Conservation (phyloP, 768 basidiomycete genomes). For the Phallus indusiatus region DNA sequence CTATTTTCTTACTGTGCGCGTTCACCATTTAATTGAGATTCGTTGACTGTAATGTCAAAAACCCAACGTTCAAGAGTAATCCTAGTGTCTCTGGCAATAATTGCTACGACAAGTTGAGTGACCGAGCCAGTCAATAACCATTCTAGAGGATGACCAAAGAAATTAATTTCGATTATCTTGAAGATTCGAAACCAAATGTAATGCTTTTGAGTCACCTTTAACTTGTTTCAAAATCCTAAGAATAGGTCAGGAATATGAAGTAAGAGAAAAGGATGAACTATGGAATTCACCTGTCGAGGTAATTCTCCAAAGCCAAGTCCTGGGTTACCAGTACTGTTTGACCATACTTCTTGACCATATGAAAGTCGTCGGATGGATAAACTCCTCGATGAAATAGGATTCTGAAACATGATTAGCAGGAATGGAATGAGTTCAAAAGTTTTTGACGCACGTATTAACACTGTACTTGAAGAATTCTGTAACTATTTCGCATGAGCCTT, state of each 20-base stretch:
- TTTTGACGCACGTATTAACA: slow-evolving; percentile 76
- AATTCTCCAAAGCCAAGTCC: slow-evolving; percentile 87
- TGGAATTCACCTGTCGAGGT: slow-evolving; percentile 44
- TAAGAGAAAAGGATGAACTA: not conserved
- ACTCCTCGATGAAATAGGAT: slow-evolving; percentile 96
- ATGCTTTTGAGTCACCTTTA: slow-evolving; percentile 46
- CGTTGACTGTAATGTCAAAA: slow-evolving; percentile 85
- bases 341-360: slow-evolving; percentile 99
- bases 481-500: slow-evolving; percentile 87
- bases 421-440: not conserved
- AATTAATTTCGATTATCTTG: not conserved
- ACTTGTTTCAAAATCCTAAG: slow-evolving; percentile 83
- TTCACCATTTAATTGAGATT: slow-evolving; percentile 41
- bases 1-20: slow-evolving; percentile 36
- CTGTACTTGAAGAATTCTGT: slow-evolving; percentile 99
- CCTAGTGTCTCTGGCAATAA: slow-evolving; percentile 90
- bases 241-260: not conserved
- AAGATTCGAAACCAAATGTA: too few relatives aligned
- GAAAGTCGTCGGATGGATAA: slow-evolving; percentile 97
- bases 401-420: slow-evolving; percentile 28
- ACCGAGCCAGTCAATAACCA: slow-evolving; percentile 92
- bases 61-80: slow-evolving; percentile 96
- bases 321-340: slow-evolving; percentile 92
- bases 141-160: slow-evolving; percentile 36
- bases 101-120: slow-evolving; percentile 88